Evolutionary conservation across 768 basidiomycete species (phyloP).

Genomic region (Amanita exitialis): DNA sequence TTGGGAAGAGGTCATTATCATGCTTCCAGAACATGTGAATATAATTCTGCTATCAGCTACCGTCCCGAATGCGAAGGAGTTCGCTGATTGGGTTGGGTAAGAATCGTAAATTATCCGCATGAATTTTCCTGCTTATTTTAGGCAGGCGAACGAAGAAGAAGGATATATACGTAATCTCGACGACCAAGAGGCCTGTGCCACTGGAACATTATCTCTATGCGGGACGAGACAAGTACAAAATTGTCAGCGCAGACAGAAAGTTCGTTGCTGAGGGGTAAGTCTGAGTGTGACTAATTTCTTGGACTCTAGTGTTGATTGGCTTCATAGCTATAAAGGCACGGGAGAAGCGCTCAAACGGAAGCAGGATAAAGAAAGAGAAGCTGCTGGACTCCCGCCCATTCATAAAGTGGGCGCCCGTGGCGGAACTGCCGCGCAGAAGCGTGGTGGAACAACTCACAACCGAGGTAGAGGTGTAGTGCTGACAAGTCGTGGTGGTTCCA

Average conservation of each 20-base stretch:
- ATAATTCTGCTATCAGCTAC: slow-evolving; percentile 97
- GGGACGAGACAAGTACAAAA: slow-evolving; percentile 86
- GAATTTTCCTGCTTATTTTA: neutral
- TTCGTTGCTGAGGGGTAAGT: slow-evolving; percentile 71
- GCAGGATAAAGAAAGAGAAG: slow-evolving; percentile 97
- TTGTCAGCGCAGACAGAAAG: slow-evolving; percentile 73
- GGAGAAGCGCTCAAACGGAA: slow-evolving; percentile 83
- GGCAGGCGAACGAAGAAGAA: slow-evolving; percentile 95
- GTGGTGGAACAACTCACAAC: slow-evolving; percentile 27
- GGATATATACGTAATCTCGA: slow-evolving; percentile 98
- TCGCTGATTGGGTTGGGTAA: slow-evolving; percentile 99
- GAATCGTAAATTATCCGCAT: slow-evolving; percentile 14
- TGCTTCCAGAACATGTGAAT: slow-evolving; percentile 97
- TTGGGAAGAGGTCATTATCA: slow-evolving; percentile 99
- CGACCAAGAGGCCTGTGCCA: slow-evolving; percentile 91
- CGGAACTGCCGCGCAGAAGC: slow-evolving; percentile 42
- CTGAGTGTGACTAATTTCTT: neutral
- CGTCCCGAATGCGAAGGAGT: slow-evolving; percentile 96
- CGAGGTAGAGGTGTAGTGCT: slow-evolving; percentile 27
- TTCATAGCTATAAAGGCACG: slow-evolving; percentile 76
- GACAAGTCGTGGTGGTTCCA: slow-evolving; percentile 31
- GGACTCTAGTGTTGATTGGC: neutral
- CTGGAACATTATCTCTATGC: slow-evolving; percentile 96
- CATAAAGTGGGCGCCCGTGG: slow-evolving; percentile 79
- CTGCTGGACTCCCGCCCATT: slow-evolving; percentile 82